Evolutionary conservation across 2,329 filamentous ascomycete species (phyloP).

Genomic region (Colletotrichum filicis): DNA sequence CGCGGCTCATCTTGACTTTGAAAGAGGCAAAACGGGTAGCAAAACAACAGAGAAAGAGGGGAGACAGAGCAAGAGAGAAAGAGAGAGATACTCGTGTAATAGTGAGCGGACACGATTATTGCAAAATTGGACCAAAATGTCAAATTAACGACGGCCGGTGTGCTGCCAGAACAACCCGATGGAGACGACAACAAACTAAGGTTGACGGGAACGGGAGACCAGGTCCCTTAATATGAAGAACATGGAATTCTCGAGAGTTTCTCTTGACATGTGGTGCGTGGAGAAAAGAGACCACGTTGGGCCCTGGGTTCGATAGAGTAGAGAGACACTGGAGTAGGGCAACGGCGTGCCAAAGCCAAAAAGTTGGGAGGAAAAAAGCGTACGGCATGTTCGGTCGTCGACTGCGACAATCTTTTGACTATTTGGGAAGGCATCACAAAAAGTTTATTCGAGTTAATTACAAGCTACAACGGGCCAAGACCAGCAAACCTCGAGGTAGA

Average conservation of each 20-base stretch:
- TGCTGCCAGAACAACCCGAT: slow-evolving; percentile 28
- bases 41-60: not conserved
- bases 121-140: not conserved
- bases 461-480: not conserved
- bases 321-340: not conserved
- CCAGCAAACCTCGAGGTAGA: not conserved
- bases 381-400: slow-evolving; percentile 10
- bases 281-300: not conserved
- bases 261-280: not conserved
- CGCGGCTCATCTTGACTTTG: not conserved
- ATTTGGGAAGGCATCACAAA: slow-evolving; percentile 16
- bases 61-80: not conserved
- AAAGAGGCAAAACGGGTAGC: not conserved
- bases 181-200: not conserved
- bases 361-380: not conserved
- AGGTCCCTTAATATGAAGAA: not conserved
- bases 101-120: slow-evolving; percentile 2
- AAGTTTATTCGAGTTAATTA: slow-evolving; percentile 23
- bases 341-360: too few relatives aligned
- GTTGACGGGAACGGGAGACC: not conserved
- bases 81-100: not conserved
- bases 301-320: not conserved
- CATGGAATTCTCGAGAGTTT: not conserved
- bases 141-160: slow-evolving; percentile 12
- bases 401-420: slow-evolving; percentile 23